Evolutionary conservation across 305 asterid genomes (phyloP).

Genomic region (Rubia tinctorum): DNA sequence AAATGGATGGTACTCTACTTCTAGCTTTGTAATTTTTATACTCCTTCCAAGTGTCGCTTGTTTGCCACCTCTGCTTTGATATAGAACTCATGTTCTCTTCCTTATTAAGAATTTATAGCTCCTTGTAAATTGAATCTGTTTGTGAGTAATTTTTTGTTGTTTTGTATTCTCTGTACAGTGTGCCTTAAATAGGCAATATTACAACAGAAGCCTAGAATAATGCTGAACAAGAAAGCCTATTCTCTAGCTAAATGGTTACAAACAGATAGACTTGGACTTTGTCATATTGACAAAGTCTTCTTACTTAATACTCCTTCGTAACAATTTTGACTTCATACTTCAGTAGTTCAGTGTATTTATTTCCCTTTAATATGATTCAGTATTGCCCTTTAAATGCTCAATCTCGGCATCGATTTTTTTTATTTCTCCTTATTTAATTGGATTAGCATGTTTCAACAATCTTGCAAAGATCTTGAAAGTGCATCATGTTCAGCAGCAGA

Average conservation of each 20-base stretch:
- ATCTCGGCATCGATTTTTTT: conserved; percentile 73
- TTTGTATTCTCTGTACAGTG: too few relatives aligned
- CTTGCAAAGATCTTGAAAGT: conserved; percentile 84
- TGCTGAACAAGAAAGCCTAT: too few relatives aligned
- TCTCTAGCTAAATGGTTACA: too few relatives aligned
- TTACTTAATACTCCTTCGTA: too few relatives aligned
- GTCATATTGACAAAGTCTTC: too few relatives aligned
- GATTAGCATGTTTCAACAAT: conserved; percentile 79
- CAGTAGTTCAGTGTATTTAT: conserved; percentile 71
- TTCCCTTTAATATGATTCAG: conserved; percentile 75
- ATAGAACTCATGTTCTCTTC: conserved; percentile 87
- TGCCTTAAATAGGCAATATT: too few relatives aligned
- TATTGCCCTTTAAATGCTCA: conserved; percentile 54
- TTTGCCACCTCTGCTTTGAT: conserved; percentile 92
- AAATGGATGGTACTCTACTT: conserved; percentile 97
- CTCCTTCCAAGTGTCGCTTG: conserved; percentile 93
- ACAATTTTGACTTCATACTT: conserved; percentile 76
- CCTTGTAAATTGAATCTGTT: too few relatives aligned
- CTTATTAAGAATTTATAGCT: conserved; percentile 84
- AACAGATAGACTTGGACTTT: too few relatives aligned
- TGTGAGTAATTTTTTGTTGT: too few relatives aligned
- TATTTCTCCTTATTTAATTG: conserved; percentile 79
- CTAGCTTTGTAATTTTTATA: conserved; percentile 88
- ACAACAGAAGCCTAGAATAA: too few relatives aligned
- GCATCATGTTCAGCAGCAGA: conserved; percentile 83